Conservation (phyloP, 768 basidiomycete species). For the Stropharia rugosoannulata region DNA sequence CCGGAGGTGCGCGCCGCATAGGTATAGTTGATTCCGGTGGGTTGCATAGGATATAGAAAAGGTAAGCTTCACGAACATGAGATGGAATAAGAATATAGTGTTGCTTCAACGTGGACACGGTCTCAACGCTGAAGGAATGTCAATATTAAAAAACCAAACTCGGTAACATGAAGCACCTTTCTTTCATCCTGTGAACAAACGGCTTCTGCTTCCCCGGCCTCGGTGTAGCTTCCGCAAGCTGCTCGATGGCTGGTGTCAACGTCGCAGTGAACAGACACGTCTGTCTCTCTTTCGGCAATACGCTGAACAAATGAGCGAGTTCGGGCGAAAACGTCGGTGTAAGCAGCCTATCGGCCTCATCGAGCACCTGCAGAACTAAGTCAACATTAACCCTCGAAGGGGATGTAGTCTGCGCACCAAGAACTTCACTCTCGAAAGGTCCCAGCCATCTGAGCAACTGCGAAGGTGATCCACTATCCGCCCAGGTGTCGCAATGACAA, state of each 20-base stretch:
- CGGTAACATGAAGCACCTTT: slow-evolving; percentile 43
- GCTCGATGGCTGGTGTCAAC: slow-evolving; percentile 82
- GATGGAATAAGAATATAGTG: slow-evolving; percentile 91
- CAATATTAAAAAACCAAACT: background rate
- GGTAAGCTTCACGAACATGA: slow-evolving; percentile 90
- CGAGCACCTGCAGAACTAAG: slow-evolving; percentile 63
- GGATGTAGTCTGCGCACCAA: slow-evolving; percentile 50
- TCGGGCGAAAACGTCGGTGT: slow-evolving; percentile 89
- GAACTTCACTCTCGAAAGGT: slow-evolving; percentile 80
- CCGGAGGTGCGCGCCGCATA: slow-evolving; percentile 64
- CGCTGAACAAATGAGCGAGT: slow-evolving; percentile 70
- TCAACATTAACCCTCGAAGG: slow-evolving; percentile 1
- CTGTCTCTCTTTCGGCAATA: slow-evolving; percentile 84
- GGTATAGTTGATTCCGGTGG: slow-evolving; percentile 78
- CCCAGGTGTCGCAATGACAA: slow-evolving; percentile 95
- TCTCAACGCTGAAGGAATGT: slow-evolving; percentile 64
- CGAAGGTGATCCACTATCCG: slow-evolving; percentile 88
- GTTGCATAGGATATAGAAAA: slow-evolving; percentile 86
- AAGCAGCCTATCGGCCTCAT: slow-evolving; percentile 94
- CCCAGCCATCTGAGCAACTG: slow-evolving; percentile 80
- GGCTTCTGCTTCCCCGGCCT: slow-evolving; percentile 82
- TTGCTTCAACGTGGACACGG: slow-evolving; percentile 86
- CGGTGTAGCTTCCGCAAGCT: slow-evolving; percentile 69
- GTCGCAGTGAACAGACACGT: slow-evolving; percentile 98
- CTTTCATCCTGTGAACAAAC: slow-evolving; percentile 79